Base-by-base conservation (phyloP, 495 filamentous ascomycete species). In the Aspergillus hancockii region DNA sequence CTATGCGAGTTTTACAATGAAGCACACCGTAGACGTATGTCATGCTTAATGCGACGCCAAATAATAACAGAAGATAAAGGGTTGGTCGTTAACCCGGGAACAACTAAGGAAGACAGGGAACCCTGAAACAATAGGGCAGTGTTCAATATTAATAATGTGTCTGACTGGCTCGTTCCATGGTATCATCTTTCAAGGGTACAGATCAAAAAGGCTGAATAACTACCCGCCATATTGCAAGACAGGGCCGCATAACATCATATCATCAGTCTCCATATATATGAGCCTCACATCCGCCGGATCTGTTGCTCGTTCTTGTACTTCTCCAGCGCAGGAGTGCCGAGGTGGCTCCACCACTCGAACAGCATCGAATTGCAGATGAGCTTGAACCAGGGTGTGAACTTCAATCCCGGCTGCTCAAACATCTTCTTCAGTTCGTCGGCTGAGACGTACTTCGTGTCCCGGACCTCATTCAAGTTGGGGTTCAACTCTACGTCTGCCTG, bases 301-400 rank as follows among this genome's bases (percentile, higher is more conserved):
- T 90, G 78, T 69, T 82, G 88, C 79, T 98, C 92, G 62, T 88
- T 87, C 74, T 80, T 83, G 78, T 94, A 97, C 76, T 89, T 88
- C 54, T 96, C 91, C 62, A 98, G 76, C 4, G 81, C 75, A 7
- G 87, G 82, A 25, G 82, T 79, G 60, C 92, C 88, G 32, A 98
- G 84, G 72, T 92, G 88, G 66, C 86, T 83, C 94, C 94, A 99
- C 94, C 94, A 99, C 72, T 98, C 92, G 67, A 95, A 98, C 46
- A 99, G 84, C 92, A 98, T 90, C 52, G 90, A 92, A 64, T 97
- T 75, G 81, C 95, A 99, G 69, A 99, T 98, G 63, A 99, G 85
- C 83, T 96, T 97, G 81, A 99, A 99, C 94, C 94, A 99, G 1
- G 94, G 94, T 8, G 94, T 99, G 73, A 98, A 98, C 64, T 83